phyloP scores from a whole-genome alignment of 2,329 filamentous ascomycete species.

The Colletotrichum sp. region DNA sequence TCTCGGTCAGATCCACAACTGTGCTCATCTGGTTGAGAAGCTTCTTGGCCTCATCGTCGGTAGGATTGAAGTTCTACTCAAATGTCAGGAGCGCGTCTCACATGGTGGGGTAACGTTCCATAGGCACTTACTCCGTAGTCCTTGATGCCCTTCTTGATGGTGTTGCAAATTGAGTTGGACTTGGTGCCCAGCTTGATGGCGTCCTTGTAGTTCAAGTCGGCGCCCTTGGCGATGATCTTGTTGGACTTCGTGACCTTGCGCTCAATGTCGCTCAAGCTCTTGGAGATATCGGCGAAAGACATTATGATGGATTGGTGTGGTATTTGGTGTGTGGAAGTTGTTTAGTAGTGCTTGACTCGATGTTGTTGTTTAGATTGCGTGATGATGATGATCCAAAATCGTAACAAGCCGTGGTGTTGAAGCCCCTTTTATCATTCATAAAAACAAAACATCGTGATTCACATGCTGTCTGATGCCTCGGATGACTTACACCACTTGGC shows the following conservation, averaged over 20 bases:
- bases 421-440: background rate
- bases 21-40: constrained; percentile 2
- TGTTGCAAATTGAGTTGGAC: constrained; percentile 5
- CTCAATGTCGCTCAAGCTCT: constrained; percentile 17
- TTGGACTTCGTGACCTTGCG: constrained; percentile 13
- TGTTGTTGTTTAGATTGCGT: background rate
- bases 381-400: fast-evolving
- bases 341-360: fast-evolving
- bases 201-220: constrained; percentile 10
- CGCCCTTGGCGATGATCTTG: constrained; percentile 12
- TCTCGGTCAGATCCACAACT: constrained; percentile 1
- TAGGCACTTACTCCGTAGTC: background rate
- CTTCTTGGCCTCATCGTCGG: constrained; percentile 11
- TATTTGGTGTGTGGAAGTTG: background rate
- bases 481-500: background rate
- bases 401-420: fast-evolving
- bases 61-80: background rate
- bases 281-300: constrained; percentile 15
- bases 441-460: constrained; percentile 3
- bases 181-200: constrained; percentile 14
- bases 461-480: constrained; percentile 11
- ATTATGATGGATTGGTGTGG: background rate
- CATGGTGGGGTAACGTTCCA: fast-evolving
- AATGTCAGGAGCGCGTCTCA: background rate
- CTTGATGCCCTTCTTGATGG: constrained; percentile 11